A percentile compares a stretch with the other conserved stretches of the same genome.
phyloP scores from a whole-genome alignment of 2,329 filamentous ascomycete genomes.

The Cladophialophora exuberans region DNA sequence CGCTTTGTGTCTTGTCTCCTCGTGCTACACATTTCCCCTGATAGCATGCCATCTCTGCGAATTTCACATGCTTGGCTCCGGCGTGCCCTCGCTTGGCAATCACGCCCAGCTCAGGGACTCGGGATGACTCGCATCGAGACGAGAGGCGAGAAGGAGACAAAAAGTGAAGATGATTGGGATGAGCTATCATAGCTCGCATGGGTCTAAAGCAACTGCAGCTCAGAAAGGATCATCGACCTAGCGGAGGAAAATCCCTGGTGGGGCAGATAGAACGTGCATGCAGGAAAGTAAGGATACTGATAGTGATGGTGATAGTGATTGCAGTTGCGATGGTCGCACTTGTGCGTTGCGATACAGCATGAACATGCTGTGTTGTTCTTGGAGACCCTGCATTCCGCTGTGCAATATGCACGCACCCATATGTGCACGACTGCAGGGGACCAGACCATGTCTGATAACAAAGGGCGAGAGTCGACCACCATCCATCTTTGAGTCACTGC shows the following conservation, averaged over 20 bases:
- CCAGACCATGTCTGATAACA: background rate
- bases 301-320: slow-evolving; percentile 4
- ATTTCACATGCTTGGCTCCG: too few relatives aligned
- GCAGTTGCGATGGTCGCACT: background rate
- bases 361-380: background rate
- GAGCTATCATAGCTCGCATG: too few relatives aligned
- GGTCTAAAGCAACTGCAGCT: too few relatives aligned
- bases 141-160: background rate
- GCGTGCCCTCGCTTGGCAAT: too few relatives aligned
- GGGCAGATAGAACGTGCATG: too few relatives aligned
- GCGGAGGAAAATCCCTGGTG: too few relatives aligned
- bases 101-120: too few relatives aligned
- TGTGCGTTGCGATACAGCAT: background rate
- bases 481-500: background rate
- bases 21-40: too few relatives aligned
- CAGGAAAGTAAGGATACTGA: too few relatives aligned
- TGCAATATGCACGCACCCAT: background rate
- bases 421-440: background rate
- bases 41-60: too few relatives aligned
- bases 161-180: background rate
- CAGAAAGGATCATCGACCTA: too few relatives aligned
- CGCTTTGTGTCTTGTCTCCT: too few relatives aligned
- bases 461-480: slow-evolving; percentile 8
- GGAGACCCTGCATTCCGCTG: background rate
- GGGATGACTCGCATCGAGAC: background rate